Conservation (phyloP, 768 basidiomycete species). For the Suillus subalutaceus region DNA sequence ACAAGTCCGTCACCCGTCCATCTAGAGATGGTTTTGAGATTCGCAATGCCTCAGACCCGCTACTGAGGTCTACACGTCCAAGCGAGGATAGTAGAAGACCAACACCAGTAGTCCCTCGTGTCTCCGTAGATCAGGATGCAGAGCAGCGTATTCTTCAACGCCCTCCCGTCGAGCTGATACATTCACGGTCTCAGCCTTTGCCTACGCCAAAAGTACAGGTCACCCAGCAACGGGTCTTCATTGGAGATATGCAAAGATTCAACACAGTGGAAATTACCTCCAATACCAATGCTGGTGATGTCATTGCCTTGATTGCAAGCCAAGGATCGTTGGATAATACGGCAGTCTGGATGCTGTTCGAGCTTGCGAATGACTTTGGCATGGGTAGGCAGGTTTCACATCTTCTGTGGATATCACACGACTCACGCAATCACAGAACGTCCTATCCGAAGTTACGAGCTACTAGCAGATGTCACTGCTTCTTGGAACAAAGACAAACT, state of each 20-base stretch:
- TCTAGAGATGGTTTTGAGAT: slow-evolving; percentile 9
- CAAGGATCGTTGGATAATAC: slow-evolving; percentile 67
- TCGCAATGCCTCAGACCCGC: slow-evolving; percentile 21
- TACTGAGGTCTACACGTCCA: slow-evolving; percentile 21
- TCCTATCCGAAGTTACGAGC: slow-evolving; percentile 85
- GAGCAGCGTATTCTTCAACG: slow-evolving; percentile 29
- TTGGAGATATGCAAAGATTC: slow-evolving; percentile 76
- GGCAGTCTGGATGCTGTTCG: slow-evolving; percentile 89
- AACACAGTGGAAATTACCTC: slow-evolving; percentile 72
- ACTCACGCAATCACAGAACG: slow-evolving; percentile 61
- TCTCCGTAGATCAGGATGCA: slow-evolving; percentile 26
- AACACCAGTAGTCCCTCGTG: slow-evolving; percentile 21
- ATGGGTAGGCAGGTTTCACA: slow-evolving; percentile 67
- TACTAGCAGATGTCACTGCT: slow-evolving; percentile 74
- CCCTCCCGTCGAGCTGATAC: slow-evolving; percentile 26
- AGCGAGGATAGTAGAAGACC: slow-evolving; percentile 33
- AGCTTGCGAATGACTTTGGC: slow-evolving; percentile 88
- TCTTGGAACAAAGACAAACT: slow-evolving; percentile 89
- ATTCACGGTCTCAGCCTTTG: slow-evolving; percentile 24
- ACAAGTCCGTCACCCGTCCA: slow-evolving; percentile 13
- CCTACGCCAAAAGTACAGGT: slow-evolving; percentile 31
- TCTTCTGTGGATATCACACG: slow-evolving; percentile 9
- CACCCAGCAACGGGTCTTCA: slow-evolving; percentile 73
- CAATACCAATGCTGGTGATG: slow-evolving; percentile 70
- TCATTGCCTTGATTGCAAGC: slow-evolving; percentile 63